Conservation (phyloP, 352 stramenopile species). For the Pythium phragmitis region DNA sequence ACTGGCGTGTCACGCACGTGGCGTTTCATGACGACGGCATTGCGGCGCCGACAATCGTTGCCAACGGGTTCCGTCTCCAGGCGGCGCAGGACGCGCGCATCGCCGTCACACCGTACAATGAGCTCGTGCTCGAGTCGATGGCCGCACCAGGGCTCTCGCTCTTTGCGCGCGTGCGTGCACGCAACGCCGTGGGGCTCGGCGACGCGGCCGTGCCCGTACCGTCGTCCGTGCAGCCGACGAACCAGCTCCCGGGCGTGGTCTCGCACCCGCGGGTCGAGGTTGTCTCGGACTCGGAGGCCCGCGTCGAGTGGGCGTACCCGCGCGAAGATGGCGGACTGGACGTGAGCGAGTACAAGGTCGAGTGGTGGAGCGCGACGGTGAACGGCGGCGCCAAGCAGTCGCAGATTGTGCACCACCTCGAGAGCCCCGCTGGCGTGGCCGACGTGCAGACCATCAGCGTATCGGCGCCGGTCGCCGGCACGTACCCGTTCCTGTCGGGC, state of each 20-base stretch:
- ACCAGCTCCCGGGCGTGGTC: constrained; percentile 49
- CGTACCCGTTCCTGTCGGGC: constrained; percentile 48
- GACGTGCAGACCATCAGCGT: constrained; percentile 75
- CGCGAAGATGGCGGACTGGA: constrained; percentile 58
- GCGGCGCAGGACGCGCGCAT: constrained; percentile 48
- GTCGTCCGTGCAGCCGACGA: constrained; percentile 45
- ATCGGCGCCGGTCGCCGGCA: constrained; percentile 50
- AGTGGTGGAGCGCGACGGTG: constrained; percentile 54
- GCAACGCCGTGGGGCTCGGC: constrained; percentile 60
- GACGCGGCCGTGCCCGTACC: constrained; percentile 39
- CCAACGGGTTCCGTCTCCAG: constrained; percentile 52
- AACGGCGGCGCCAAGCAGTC: constrained; percentile 46
- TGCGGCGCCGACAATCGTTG: constrained; percentile 26
- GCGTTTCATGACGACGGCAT: constrained; percentile 51
- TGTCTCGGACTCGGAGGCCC: constrained; percentile 55
- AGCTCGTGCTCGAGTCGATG: constrained; percentile 36
- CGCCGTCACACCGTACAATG: constrained; percentile 52
- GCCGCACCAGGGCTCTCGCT: constrained; percentile 45
- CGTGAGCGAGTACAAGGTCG: constrained; percentile 79
- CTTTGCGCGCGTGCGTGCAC: constrained; percentile 55
- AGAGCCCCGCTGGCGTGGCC: constrained; percentile 33
- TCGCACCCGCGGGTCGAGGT: constrained; percentile 40
- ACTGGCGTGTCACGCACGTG: constrained; percentile 92
- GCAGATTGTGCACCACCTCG: constrained; percentile 47
- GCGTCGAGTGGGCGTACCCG: constrained; percentile 80